Base-by-base conservation (phyloP, 345 rosid genomes). In the Eucalyptus fibrosa region DNA sequence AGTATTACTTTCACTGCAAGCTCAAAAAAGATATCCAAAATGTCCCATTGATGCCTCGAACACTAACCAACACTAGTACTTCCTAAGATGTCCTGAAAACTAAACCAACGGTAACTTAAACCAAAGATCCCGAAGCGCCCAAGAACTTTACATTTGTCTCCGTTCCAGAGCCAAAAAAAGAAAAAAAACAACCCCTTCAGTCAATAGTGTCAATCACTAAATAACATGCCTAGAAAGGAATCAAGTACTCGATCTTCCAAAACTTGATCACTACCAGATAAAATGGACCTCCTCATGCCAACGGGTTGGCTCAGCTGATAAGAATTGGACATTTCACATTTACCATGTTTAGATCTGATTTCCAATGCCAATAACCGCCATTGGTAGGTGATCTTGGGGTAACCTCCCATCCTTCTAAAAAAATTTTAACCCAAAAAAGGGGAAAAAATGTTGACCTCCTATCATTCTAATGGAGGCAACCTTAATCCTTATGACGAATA, bases 21-120 rank as follows among this genome's bases (percentile, higher is more conserved):
- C 67, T 59, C 1, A 26, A 0, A 11, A 59, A 5, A 5, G n/a
- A 2, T 26, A 0, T 0, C 67, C 67, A 59, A 59, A 59, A 24
- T 59, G n/a, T 24, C 14, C 7, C 30, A 24, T 1, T 56, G 1
- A 56, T 59, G 30, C 65, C 65, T 59, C n/a, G 65, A 59, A 59
- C 3, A 24, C 65, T 55, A 24, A 59, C 30, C 0, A 59, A 59
- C 65, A 24, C 65, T 0, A 24, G 3, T 59, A 56, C 30, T 10
- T 0, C 30, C 30, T 0, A 56, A 24, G 65, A 59, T 59, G 30
- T 59, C 65, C n/a, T 24, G 14, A 59, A 59, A 24, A 24, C 65
- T 5, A 59, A 24, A 59, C 7, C 14, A 56, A 56, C 30, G 13
- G 2, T 0, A 24, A 24, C 30, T 24, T 0, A 56, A 24, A 56